phyloP scores from a whole-genome alignment of 176 grass and related monocot species.

The Poa annua region DNA sequence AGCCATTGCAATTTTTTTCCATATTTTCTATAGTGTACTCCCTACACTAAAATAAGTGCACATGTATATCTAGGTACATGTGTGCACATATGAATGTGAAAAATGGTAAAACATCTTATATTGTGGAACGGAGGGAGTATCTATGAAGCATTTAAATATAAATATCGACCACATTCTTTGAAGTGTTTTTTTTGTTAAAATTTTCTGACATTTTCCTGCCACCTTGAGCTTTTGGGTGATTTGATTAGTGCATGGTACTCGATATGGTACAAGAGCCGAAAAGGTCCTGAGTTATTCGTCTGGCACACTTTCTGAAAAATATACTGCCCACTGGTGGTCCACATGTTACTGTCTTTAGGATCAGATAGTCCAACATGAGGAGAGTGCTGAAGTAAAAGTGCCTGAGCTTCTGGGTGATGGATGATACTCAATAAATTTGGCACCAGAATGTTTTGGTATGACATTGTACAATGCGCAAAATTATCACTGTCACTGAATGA shows the following conservation, averaged over 20 bases:
- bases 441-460: conserved; percentile 12
- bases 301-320: not conserved
- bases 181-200: not conserved
- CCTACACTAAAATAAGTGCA: no score
- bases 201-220: not conserved
- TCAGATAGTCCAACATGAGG: conserved; percentile 6
- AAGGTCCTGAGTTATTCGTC: not conserved
- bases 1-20: not conserved
- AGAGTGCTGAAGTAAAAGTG: not conserved
- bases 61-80: no score
- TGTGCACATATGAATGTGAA: no score
- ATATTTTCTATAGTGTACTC: no score
- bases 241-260: not conserved
- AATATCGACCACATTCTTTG: not conserved
- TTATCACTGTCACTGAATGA: not conserved
- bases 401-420: not conserved
- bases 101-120: no score
- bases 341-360: not conserved
- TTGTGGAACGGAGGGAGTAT: no score
- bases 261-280: conserved; percentile 4
- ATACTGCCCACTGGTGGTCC: not conserved
- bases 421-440: conserved; percentile 15
- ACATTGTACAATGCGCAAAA: not conserved
- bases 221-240: conserved; percentile 5
- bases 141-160: no score